Percentiles rank a stretch among this genome's conserved stretches.
These are phyloP conservation scores for Aspergillus fijiensis DNA, from an alignment of 2,329 filamentous ascomycete species.

Conservation along the genomic window DNA sequence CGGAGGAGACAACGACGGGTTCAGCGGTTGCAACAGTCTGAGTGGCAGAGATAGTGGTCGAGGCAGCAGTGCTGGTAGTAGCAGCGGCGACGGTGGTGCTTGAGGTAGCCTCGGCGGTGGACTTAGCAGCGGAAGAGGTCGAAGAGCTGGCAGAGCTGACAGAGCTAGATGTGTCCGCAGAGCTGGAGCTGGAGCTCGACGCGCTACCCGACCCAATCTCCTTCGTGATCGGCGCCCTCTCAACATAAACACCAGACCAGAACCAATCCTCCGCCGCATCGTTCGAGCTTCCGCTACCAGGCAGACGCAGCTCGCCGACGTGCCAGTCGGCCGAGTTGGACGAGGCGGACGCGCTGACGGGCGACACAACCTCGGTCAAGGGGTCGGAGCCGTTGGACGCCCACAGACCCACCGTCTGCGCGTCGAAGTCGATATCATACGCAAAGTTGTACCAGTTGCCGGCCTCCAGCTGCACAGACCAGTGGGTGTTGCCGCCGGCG, in stretches of 20 bases:
- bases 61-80: not conserved
- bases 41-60: not conserved
- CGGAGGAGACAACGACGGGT: not conserved
- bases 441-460: constrained; percentile 74
- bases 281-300: constrained; percentile 53
- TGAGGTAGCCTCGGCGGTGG: not conserved
- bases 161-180: not conserved
- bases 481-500: constrained; percentile 60
- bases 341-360: constrained; percentile 60
- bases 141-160: not conserved
- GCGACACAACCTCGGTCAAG: constrained; percentile 59
- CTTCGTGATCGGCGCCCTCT: constrained; percentile 48
- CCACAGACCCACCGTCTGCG: constrained; percentile 65
- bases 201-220: not conserved
- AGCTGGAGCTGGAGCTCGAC: not conserved
- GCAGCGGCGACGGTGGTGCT: not conserved
- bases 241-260: constrained; percentile 70
- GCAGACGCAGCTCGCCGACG: constrained; percentile 65
- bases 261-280: constrained; percentile 64
- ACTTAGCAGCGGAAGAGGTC: not conserved
- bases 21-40: not conserved
- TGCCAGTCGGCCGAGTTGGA: constrained; percentile 73
- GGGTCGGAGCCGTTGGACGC: constrained; percentile 63
- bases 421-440: constrained; percentile 69
- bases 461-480: constrained; percentile 61